A percentile compares a stretch with the other conserved stretches of the same genome.
Conservation (phyloP, 495 filamentous ascomycete genomes). For the Tuber magnatum region DNA sequence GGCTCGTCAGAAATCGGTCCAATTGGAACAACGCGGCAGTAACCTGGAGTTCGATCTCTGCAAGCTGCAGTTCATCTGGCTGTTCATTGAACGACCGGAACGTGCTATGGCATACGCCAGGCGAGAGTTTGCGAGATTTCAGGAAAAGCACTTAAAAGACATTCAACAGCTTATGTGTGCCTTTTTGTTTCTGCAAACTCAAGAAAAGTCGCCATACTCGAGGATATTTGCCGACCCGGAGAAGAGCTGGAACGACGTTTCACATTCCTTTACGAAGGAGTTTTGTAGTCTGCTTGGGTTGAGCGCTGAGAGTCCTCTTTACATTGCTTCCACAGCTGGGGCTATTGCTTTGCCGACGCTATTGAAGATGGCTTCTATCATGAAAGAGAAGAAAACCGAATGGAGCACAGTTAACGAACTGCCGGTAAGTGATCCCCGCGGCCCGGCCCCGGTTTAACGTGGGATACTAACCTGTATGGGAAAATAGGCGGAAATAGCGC, state of each 20-base stretch:
- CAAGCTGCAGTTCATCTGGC: conserved; percentile 76
- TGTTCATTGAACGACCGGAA: conserved; percentile 53
- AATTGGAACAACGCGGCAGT: conserved; percentile 73
- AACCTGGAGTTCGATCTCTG: conserved; percentile 93
- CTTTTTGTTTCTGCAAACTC: conserved; percentile 66
- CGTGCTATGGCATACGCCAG: conserved; percentile 67
- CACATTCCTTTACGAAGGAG: conserved; percentile 77
- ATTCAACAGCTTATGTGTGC: conserved; percentile 69
- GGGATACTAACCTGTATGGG: not conserved
- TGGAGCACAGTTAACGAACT: conserved; percentile 91
- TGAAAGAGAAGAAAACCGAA: conserved; percentile 78
- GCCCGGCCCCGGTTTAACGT: not conserved
- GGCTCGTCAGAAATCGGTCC: conserved; percentile 61
- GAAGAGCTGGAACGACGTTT: conserved; percentile 69
- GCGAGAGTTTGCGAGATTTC: conserved; percentile 58
- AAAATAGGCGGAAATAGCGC: conserved; percentile 72
- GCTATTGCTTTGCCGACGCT: conserved; percentile 81
- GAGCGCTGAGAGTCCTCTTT: conserved; percentile 80
- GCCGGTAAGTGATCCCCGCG: conserved; percentile 51
- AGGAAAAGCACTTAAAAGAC: conserved; percentile 62
- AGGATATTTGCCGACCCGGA: conserved; percentile 60
- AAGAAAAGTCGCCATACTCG: conserved; percentile 61
- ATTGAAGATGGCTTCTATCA: conserved; percentile 72
- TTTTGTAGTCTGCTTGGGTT: conserved; percentile 90
- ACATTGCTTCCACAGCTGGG: conserved; percentile 83